Evolutionary conservation across 768 basidiomycete species (phyloP).

Genomic region (Hydnomerulius pinastri): DNA sequence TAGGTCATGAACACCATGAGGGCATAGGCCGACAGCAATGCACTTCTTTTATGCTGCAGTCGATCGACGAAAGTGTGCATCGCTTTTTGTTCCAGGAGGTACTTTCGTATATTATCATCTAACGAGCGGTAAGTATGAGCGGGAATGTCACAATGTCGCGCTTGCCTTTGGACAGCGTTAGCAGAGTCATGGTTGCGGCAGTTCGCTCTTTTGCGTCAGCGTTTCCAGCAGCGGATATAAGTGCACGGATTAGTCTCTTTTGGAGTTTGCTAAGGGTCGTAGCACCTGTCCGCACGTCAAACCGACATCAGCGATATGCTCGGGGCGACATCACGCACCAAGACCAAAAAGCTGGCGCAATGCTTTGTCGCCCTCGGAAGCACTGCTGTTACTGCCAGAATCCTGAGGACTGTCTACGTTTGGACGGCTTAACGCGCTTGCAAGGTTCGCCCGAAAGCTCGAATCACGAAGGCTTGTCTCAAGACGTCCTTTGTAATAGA

Average conservation of each 20-base stretch:
- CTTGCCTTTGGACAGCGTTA: conserved; percentile 23
- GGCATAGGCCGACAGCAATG: conserved; percentile 25
- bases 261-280: conserved; percentile 1
- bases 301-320: not conserved
- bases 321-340: conserved; percentile 5
- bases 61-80: conserved; percentile 15
- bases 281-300: conserved; percentile 5
- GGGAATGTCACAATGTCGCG: not conserved
- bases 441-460: conserved; percentile 19
- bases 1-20: conserved; percentile 7
- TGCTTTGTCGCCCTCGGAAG: not conserved
- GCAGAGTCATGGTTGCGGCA: conserved; percentile 21
- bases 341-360: conserved; percentile 19
- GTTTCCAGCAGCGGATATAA: conserved; percentile 3
- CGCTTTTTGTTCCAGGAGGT: conserved; percentile 10
- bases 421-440: conserved; percentile 11
- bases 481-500: conserved; percentile 5
- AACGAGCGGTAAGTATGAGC: not conserved
- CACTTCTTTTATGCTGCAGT: conserved; percentile 12
- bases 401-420: not conserved
- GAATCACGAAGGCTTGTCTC: conserved; percentile 1
- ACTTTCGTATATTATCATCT: conserved; percentile 8
- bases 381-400: not conserved
- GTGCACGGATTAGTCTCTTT: conserved; percentile 10
- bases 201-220: conserved; percentile 19